Evolutionary conservation across 1,139 yeast genomes (phyloP).

Genomic region (Geotrichum reessii): DNA sequence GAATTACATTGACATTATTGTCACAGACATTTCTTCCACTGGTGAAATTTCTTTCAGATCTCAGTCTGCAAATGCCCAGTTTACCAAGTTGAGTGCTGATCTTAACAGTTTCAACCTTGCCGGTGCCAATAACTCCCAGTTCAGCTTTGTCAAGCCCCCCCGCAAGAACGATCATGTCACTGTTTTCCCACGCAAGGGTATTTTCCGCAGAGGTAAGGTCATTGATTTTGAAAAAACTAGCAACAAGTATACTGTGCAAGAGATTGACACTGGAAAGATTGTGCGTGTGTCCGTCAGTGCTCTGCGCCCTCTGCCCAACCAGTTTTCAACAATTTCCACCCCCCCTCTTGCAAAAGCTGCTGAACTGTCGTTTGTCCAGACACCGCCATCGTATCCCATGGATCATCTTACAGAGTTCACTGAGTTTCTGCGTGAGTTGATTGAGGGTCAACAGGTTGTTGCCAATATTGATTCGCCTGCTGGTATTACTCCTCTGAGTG

Average conservation of each 20-base stretch:
- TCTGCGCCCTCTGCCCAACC: conserved; percentile 52
- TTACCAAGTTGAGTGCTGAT: conserved; percentile 34
- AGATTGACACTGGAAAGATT: conserved; percentile 60
- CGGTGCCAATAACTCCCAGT: conserved; percentile 40
- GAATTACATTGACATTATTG: conserved; percentile 56
- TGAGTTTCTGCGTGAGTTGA: conserved; percentile 50
- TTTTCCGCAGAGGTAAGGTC: conserved; percentile 58
- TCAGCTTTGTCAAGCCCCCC: conserved; percentile 37
- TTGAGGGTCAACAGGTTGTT: conserved; percentile 54
- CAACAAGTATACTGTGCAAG: conserved; percentile 48
- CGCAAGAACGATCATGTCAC: conserved; percentile 57
- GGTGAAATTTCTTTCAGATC: conserved; percentile 56
- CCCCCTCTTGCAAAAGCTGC: conserved; percentile 59
- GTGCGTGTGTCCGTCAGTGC: conserved; percentile 46
- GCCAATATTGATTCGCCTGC: conserved; percentile 44
- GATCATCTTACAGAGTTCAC: conserved; percentile 55
- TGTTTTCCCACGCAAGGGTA: conserved; percentile 50
- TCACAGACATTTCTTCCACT: conserved; percentile 48
- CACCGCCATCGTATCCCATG: conserved; percentile 56
- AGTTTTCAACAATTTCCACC: conserved; percentile 40
- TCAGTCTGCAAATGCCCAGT: conserved; percentile 23
- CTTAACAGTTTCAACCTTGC: conserved; percentile 35
- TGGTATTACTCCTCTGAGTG: conserved; percentile 40
- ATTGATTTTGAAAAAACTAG: conserved; percentile 46
- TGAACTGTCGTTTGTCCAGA: conserved; percentile 49